Base-by-base conservation (phyloP, 2,329 filamentous ascomycete species). In the Talaromyces sp. region DNA sequence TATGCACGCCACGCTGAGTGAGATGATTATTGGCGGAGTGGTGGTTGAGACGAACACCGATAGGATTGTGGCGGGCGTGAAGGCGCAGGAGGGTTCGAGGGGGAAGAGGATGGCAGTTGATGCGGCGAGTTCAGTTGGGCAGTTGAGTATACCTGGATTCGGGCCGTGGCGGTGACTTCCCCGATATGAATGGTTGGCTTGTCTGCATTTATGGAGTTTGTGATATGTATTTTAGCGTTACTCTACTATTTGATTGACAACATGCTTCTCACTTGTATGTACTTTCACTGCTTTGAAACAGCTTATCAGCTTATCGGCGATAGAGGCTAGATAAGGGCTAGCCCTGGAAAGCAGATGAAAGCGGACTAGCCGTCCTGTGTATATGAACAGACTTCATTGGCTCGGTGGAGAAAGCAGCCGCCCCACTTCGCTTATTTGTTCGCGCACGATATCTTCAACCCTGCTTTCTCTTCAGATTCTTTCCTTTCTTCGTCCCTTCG, bases 11-110 rank as follows among this genome's bases (percentile, higher is more conserved):
- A 89, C 93, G 16, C 82, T 98, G 10, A 89, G 88, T 65, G 94
- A 98, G 83, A 96, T 98, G 92, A 90, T 98, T 64, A 91, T 97
- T 16, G 94, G 94, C 14, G 94, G 94, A 0, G 92, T 97, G 14
- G 94, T 98, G 16, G 89, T 98, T 27, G 94, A 98, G 81, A 97
- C 94, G 37, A 92, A 90, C 72, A 80, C 96, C 67, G 93, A 97
- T 65, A 89, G 89, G 76, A 95, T 98, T 63, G 91, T 97, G 4
- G 86, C 91, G 39, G 93, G 92, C 0, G 94, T 98, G 5, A 89
- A 83, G 65, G 85, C 71, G 57, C 78, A 82, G 67, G 80, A 81
- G 63, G 80, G 79, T 13, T 71, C 71, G 7, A 68, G 74, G 62
- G 80, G 79, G 19, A 82, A 80, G 69, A 77, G 74, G 69, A 80